Evolutionary conservation across 306 rosid genomes (phyloP).

Genomic region (Vigna unguiculata): DNA sequence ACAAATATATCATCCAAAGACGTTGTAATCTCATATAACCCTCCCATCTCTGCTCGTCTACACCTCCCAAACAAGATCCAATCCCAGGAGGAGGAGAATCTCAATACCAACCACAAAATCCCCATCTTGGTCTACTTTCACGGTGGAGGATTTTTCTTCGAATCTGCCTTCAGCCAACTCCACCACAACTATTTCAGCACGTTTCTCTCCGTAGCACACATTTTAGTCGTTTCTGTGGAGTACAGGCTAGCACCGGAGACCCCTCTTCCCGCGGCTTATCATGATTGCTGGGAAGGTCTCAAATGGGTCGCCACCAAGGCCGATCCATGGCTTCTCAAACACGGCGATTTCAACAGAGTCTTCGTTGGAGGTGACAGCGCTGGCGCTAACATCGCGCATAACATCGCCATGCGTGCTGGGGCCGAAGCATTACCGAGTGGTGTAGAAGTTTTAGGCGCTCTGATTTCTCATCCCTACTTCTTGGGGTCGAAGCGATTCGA

Average conservation of each 20-base stretch:
- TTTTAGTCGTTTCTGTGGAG: slow-evolving; percentile 33
- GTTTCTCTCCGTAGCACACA: slow-evolving; percentile 44
- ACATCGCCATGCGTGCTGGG: slow-evolving; percentile 48
- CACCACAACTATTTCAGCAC: slow-evolving; percentile 37
- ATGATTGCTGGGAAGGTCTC: slow-evolving; percentile 46
- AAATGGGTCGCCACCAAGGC: slow-evolving; percentile 34
- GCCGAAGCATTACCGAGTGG: slow-evolving; percentile 19
- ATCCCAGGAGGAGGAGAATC: neutral
- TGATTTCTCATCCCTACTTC: slow-evolving; percentile 43
- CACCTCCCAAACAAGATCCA: slow-evolving; percentile 24
- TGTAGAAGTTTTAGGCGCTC: slow-evolving; percentile 34
- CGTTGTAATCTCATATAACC: slow-evolving; percentile 25
- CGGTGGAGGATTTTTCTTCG: slow-evolving; percentile 48
- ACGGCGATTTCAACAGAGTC: slow-evolving; percentile 47
- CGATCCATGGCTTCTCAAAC: slow-evolving; percentile 45
- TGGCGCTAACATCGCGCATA: slow-evolving; percentile 42
- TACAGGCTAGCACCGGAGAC: slow-evolving; percentile 46
- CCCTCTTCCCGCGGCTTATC: slow-evolving; percentile 38
- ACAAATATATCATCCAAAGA: slow-evolving; percentile 56
- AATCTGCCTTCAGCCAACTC: slow-evolving; percentile 41
- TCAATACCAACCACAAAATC: slow-evolving; percentile 1
- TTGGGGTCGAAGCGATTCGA: slow-evolving; percentile 40
- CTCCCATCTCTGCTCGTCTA: slow-evolving; percentile 40
- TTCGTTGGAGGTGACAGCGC: slow-evolving; percentile 49
- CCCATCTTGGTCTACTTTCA: slow-evolving; percentile 53